Evolutionary conservation across 2,329 filamentous ascomycete species (phyloP), one percentile per base, ranked within the genome.

Genomic region (Hypomyces rosellus): DNA sequence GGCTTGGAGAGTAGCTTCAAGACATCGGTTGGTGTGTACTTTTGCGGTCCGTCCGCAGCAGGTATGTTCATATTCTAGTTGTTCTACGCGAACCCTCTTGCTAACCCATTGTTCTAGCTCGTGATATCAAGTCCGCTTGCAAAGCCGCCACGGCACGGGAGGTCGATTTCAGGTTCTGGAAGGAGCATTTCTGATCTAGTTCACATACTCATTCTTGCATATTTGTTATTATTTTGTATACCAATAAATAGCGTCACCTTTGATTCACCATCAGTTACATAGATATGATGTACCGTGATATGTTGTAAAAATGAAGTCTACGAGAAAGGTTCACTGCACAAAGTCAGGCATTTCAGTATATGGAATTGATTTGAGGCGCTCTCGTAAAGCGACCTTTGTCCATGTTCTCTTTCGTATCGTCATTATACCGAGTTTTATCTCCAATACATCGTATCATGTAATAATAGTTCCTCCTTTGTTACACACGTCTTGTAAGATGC

Each of bases 141-240:
- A 87, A 86, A 63, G 68, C 75, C 48, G 85, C 86, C 14, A 88
- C 83, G 12, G 83, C 80, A 36, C 81, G 81, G 55, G 88, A 95
- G 59, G 89, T 99, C 51, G 82, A 85, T 62, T 99, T 97, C 74
- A 88, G 89, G 61, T 99, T 99, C 76, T 99, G 93, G 93, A 99
- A 99, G 75, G 93, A 99, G 71, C 92, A 99, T 65, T 85, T 85
- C 65, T 85, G 77, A 63, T 50, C 18, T 20, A 39, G 13, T 33
- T 16, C 8, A 36, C 9, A 8, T 30, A 30, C 2, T 30, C 25
- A 11, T 30, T 30, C 25, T 30, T 30, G 25, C 25, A 30, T 30
- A 30, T 30, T 30, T 30, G 25, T 30, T 30, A 30, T 30, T 45
- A 15, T 45, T 15, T 34, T 34, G 20, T 45, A 45, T 45, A 45